phyloP scores from a whole-genome alignment of 2,329 filamentous ascomycete species.

The Moelleriella libera region DNA sequence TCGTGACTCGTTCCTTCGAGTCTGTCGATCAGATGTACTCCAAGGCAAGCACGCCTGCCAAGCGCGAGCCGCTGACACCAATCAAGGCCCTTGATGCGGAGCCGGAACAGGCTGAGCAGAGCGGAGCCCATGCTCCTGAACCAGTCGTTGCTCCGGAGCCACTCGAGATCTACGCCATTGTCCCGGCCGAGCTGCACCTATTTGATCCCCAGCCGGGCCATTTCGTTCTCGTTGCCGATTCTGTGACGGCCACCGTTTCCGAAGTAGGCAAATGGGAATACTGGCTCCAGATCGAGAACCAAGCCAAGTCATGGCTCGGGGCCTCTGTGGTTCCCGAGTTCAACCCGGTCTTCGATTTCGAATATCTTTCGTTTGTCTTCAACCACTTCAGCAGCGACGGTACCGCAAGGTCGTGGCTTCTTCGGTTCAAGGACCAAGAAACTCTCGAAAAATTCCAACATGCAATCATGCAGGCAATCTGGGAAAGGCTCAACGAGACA shows the following conservation, averaged over 20 bases:
- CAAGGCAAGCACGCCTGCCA: conserved; percentile 33
- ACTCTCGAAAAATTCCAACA: conserved; percentile 81
- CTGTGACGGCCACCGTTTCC: conserved; percentile 64
- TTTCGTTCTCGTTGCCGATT: conserved; percentile 66
- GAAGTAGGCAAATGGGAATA: conserved; percentile 90
- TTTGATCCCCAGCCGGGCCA: conserved; percentile 82
- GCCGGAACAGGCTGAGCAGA: not conserved
- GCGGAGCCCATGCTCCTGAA: not conserved
- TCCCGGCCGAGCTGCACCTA: conserved; percentile 75
- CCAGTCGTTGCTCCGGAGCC: conserved; percentile 40
- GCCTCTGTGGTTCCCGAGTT: conserved; percentile 79
- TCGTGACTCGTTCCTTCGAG: conserved; percentile 37
- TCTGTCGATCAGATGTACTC: conserved; percentile 42
- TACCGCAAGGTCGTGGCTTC: conserved; percentile 85
- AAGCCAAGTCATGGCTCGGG: conserved; percentile 71
- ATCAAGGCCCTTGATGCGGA: conserved; percentile 13
- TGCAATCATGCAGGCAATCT: conserved; percentile 86
- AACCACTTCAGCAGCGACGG: conserved; percentile 87
- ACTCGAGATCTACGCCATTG: conserved; percentile 58
- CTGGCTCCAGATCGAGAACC: conserved; percentile 75
- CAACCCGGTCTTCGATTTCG: conserved; percentile 97
- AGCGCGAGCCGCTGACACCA: conserved; percentile 22
- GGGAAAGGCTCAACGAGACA: conserved; percentile 88
- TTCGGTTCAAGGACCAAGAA: conserved; percentile 76
- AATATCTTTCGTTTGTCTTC: conserved; percentile 98